Percentiles rank a stretch among this genome's conserved stretches.
phyloP scores from a whole-genome alignment of 805 yeast species.

The Schizosaccharomyces osmophilus region DNA sequence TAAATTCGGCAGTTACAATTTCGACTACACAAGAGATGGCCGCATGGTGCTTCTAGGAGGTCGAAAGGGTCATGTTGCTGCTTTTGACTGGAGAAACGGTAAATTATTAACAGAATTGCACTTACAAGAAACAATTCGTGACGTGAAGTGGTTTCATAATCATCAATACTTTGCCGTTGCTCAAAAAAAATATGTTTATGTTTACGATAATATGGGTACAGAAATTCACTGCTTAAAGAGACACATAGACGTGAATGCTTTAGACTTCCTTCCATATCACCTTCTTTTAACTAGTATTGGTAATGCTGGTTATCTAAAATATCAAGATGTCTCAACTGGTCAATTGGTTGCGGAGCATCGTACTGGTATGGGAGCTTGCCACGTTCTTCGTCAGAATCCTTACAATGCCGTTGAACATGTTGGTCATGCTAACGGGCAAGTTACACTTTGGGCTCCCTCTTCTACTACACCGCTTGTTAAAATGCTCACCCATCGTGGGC shows the following conservation, averaged over 20 bases:
- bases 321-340: slow-evolving; percentile 91
- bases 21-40: slow-evolving; percentile 73
- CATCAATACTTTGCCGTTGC: slow-evolving; percentile 92
- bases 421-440: slow-evolving; percentile 84
- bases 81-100: slow-evolving; percentile 89
- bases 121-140: slow-evolving; percentile 70
- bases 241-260: slow-evolving; percentile 59
- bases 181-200: slow-evolving; percentile 79
- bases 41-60: slow-evolving; percentile 70
- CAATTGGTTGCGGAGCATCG: slow-evolving; percentile 55
- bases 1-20: slow-evolving; percentile 65
- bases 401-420: slow-evolving; percentile 88
- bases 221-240: slow-evolving; percentile 80
- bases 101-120: slow-evolving; percentile 56
- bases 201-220: slow-evolving; percentile 73
- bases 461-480: slow-evolving; percentile 68
- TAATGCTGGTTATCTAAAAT: slow-evolving; percentile 64
- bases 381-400: slow-evolving; percentile 70
- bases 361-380: slow-evolving; percentile 77
- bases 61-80: slow-evolving; percentile 78
- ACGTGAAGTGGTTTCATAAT: slow-evolving; percentile 72
- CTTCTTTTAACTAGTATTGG: slow-evolving; percentile 73
- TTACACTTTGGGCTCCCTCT: slow-evolving; percentile 80
- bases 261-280: slow-evolving; percentile 85
- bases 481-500: slow-evolving; percentile 61